A percentile compares a stretch with the other conserved stretches of the same genome.
phyloP scores from a whole-genome alignment of 2,329 filamentous ascomycete genomes.

The Podosphaera fusca region DNA sequence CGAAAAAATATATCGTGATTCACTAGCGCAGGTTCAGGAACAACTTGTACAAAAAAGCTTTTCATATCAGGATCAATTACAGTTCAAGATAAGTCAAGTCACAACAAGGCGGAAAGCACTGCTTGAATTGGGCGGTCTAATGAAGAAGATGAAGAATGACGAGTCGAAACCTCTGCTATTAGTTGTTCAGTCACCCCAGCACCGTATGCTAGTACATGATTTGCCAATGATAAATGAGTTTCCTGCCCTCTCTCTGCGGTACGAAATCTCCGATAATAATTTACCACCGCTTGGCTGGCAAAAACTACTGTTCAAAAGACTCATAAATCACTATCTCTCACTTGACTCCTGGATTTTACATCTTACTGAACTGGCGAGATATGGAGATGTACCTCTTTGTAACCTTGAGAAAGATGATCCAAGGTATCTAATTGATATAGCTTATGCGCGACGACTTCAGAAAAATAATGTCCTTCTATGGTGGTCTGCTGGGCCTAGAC shows the following conservation, averaged over 20 bases:
- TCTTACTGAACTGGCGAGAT: constrained; percentile 65
- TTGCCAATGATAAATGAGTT: constrained; percentile 67
- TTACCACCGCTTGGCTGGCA: constrained; percentile 90
- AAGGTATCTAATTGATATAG: constrained; percentile 82
- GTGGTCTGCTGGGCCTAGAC: constrained; percentile 76
- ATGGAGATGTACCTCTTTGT: constrained; percentile 84
- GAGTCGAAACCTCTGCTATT: constrained; percentile 60
- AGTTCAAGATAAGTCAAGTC: constrained; percentile 70
- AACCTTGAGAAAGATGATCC: constrained; percentile 91
- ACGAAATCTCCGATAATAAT: constrained; percentile 64
- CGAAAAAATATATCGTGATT: constrained; percentile 65
- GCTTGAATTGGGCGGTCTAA: constrained; percentile 63
- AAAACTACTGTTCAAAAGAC: constrained; percentile 58
- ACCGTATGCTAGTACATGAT: constrained; percentile 59
- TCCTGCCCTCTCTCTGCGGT: constrained; percentile 58
- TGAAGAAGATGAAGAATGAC: constrained; percentile 79
- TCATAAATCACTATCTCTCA: constrained; percentile 76
- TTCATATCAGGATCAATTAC: constrained; percentile 63
- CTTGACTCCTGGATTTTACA: constrained; percentile 85
- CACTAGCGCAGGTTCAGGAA: constrained; percentile 39
- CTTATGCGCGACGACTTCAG: constrained; percentile 75
- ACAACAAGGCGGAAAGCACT: constrained; percentile 76
- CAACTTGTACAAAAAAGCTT: constrained; percentile 62
- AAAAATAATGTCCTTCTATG: constrained; percentile 85
- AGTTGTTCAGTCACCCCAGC: constrained; percentile 76